These are phyloP conservation scores for Russula emetica DNA, from an alignment of 768 basidiomycete genomes.

Conservation along the genomic window DNA sequence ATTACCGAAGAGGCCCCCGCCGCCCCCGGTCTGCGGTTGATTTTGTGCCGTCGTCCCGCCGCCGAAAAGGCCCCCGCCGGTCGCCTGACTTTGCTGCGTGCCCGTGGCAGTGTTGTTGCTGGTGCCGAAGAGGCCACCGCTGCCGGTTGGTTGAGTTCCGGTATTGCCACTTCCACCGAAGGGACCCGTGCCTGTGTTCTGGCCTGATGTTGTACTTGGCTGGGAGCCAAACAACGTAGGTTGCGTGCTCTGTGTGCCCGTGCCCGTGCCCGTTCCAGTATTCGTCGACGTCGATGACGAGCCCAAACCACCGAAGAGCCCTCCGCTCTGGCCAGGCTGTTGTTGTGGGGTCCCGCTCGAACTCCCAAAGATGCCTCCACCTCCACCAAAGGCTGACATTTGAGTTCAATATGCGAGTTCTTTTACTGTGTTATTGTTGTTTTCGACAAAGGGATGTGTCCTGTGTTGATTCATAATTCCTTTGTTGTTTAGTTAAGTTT, in stretches of 20 bases:
- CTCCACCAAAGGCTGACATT: slow-evolving; percentile 22
- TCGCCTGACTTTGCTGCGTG: slow-evolving; percentile 7
- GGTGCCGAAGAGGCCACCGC: slow-evolving; percentile 31
- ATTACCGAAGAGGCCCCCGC: slow-evolving; percentile 13
- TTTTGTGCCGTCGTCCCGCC: not conserved
- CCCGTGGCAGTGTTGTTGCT: not conserved
- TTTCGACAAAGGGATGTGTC: not conserved
- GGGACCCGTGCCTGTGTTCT: slow-evolving; percentile 10
- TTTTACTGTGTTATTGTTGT: not conserved
- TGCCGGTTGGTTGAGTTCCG: slow-evolving; percentile 17
- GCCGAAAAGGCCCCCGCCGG: slow-evolving; percentile 31
- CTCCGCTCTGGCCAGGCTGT: slow-evolving; percentile 29
- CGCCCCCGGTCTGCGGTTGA: not conserved
- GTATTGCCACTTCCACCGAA: slow-evolving; percentile 9
- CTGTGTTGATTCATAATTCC: not conserved
- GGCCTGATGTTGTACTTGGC: slow-evolving; percentile 7
- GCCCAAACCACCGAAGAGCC: slow-evolving; percentile 20
- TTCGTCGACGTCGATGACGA: slow-evolving; percentile 15
- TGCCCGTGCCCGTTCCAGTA: not conserved
- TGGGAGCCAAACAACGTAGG: slow-evolving; percentile 19
- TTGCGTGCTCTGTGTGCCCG: not conserved
- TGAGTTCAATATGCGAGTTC: slow-evolving; percentile 3
- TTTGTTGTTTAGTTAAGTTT: not conserved
- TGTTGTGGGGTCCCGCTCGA: slow-evolving; percentile 27
- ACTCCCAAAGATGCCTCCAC: slow-evolving; percentile 27